A percentile compares a stretch with the other conserved stretches of the same genome.
These are phyloP conservation scores for Picea mariana DNA, from an alignment of 83 land plant genomes.

Conservation along the genomic window DNA sequence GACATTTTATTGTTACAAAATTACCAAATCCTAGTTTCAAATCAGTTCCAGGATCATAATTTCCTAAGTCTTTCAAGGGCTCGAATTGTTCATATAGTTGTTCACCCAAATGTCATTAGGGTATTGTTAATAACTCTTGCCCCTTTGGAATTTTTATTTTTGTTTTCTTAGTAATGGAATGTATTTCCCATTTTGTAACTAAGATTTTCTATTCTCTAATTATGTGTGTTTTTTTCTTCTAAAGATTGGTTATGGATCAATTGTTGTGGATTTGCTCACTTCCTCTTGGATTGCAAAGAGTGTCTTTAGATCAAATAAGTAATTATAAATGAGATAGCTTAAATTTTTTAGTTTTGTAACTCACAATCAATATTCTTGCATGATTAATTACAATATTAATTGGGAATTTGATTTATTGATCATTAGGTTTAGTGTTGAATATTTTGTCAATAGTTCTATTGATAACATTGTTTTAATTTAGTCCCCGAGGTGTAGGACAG, in stretches of 20 bases:
- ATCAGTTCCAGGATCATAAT: slow-evolving; percentile 77
- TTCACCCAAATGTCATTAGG: slow-evolving; percentile 86
- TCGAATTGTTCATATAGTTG: slow-evolving; percentile 97
- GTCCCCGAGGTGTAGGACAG: too few relatives aligned
- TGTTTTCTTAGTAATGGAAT: neutral
- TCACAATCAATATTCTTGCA: neutral
- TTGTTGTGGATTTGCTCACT: slow-evolving; percentile 68
- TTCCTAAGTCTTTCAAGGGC: slow-evolving; percentile 97
- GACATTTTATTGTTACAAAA: too few relatives aligned
- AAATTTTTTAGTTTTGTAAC: neutral
- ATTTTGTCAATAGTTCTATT: neutral
- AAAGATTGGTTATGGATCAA: slow-evolving; percentile 95
- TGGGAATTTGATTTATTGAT: neutral
- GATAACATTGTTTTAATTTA: neutral
- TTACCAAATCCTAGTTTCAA: too few relatives aligned
- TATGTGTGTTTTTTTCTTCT: slow-evolving; percentile 1
- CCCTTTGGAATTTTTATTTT: neutral
- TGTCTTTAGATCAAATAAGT: neutral
- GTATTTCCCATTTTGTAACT: too few relatives aligned
- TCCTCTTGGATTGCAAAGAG: too few relatives aligned
- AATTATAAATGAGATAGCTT: neutral
- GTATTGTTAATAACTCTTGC: slow-evolving; percentile 27
- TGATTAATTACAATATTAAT: neutral
- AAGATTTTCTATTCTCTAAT: slow-evolving; percentile 7
- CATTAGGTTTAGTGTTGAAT: neutral